Evolutionary conservation across 805 yeast species (phyloP).

Genomic region (Cyberlindnera suaveolens): DNA sequence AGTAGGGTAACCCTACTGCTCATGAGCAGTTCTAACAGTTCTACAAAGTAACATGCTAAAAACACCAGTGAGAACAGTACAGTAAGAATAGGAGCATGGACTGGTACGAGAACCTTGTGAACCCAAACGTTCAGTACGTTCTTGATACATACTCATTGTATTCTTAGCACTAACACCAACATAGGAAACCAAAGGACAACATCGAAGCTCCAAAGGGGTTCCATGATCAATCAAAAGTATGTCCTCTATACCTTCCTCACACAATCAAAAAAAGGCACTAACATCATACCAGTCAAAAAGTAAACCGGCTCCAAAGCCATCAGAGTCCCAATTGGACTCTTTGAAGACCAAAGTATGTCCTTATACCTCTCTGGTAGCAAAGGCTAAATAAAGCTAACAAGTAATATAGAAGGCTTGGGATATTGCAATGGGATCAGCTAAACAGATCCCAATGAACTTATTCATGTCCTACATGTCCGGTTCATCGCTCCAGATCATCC

Average conservation of each 20-base stretch:
- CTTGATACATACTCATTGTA: neutral
- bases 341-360: slow-evolving; percentile 4
- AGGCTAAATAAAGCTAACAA: neutral
- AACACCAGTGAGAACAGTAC: neutral
- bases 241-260: too few relatives aligned
- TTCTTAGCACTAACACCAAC: neutral
- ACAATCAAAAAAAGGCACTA: neutral
- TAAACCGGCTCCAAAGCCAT: slow-evolving; percentile 1
- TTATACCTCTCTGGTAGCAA: slow-evolving; percentile 14
- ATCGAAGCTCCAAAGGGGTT: slow-evolving; percentile 11
- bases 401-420: slow-evolving; percentile 69
- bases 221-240: slow-evolving; percentile 1
- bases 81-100: neutral
- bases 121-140: neutral
- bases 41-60: neutral
- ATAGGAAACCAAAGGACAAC: neutral
- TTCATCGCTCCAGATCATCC: slow-evolving; percentile 79
- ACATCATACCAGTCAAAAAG: neutral
- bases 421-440: slow-evolving; percentile 74
- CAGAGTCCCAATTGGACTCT: slow-evolving; percentile 8
- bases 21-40: neutral
- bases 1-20: neutral
- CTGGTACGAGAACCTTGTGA: neutral
- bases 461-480: slow-evolving; percentile 94
- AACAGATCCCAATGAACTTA: slow-evolving; percentile 82